These are phyloP conservation scores for Boeremia exigua DNA, from an alignment of 2,329 filamentous ascomycete species.

Conservation along the genomic window DNA sequence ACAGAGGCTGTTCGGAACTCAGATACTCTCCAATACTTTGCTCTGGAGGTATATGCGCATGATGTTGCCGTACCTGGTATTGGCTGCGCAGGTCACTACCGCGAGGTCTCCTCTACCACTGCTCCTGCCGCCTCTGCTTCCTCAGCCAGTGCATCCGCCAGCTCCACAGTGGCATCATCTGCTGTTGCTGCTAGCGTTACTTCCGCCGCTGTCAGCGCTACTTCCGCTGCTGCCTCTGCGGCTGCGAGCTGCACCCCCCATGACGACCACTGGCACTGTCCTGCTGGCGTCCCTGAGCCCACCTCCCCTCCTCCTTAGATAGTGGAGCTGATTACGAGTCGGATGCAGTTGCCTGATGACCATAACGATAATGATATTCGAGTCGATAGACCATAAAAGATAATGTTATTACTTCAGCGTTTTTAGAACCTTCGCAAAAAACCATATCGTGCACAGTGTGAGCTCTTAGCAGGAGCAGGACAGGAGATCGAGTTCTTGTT, in stretches of 20 bases:
- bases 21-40: constrained; percentile 71
- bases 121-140: constrained; percentile 8
- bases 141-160: not conserved
- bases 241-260: constrained; percentile 27
- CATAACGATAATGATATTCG: not conserved
- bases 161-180: constrained; percentile 9
- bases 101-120: constrained; percentile 16
- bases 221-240: constrained; percentile 12
- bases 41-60: constrained; percentile 70
- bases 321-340: not conserved
- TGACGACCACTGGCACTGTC: constrained; percentile 36
- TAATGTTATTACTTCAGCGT: not conserved
- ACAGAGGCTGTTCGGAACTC: constrained; percentile 63
- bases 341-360: not conserved
- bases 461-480: too few relatives aligned
- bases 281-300: constrained; percentile 33
- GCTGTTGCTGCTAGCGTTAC: constrained; percentile 5
- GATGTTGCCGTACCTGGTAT: constrained; percentile 68
- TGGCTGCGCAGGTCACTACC: constrained; percentile 62
- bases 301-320: constrained; percentile 27
- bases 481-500: too few relatives aligned
- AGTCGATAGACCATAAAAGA: not conserved
- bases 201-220: constrained; percentile 3
- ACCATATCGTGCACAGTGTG: too few relatives aligned
- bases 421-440: too few relatives aligned